Evolutionary conservation across 768 basidiomycete species (phyloP), one percentile per base, ranked within the genome.

Genomic region (Phanerochaete carnosa): DNA sequence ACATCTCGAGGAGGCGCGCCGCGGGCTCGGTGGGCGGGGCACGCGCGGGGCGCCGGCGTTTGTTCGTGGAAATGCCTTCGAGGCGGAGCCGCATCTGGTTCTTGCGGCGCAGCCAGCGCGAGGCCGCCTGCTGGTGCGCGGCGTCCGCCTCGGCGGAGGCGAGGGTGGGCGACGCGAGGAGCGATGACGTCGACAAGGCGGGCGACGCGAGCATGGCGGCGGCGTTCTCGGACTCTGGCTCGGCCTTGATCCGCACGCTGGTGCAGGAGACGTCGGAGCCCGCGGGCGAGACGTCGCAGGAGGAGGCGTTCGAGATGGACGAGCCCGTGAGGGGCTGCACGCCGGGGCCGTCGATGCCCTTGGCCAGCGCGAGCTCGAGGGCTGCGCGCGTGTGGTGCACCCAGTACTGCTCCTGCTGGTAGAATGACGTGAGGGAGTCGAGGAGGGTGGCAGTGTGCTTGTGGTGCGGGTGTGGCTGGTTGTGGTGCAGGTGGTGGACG

Each of bases 391-490:
- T 85, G 58, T 84, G 84, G 63, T 85, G 83, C 6, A 89, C 81
- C 87, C 88, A 90, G 75, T 81, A 83, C 39, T 84, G 84, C 73
- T 89, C 86, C 63, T 84, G 81, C 68, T 87, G 83, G 70, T 90
- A 90, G 66, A 86, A 89, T 6, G 80, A 75, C 45, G 85, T 78
- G 55, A 90, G 83, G 28, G 82, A 80, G 65, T 88, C 83, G 68
- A 89, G 83, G 64, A 86, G 80, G 64, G 78, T 74, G 47, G 81
- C 75, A n/a, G 87, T 83, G 15, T 68, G 62, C 55, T 69, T 57
- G 32, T 49, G 57, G 63, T 12, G 60, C 57, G 35, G 69, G 61
- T 23, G 66, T 59, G 54, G 47, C 64, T 9, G 60, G 60, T 35
- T 3, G 54, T 39, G 35, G 33, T 37, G 54, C 6, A 39, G n/a